phyloP scores from a whole-genome alignment of 495 filamentous ascomycete species.

The Daldinia concentrica region DNA sequence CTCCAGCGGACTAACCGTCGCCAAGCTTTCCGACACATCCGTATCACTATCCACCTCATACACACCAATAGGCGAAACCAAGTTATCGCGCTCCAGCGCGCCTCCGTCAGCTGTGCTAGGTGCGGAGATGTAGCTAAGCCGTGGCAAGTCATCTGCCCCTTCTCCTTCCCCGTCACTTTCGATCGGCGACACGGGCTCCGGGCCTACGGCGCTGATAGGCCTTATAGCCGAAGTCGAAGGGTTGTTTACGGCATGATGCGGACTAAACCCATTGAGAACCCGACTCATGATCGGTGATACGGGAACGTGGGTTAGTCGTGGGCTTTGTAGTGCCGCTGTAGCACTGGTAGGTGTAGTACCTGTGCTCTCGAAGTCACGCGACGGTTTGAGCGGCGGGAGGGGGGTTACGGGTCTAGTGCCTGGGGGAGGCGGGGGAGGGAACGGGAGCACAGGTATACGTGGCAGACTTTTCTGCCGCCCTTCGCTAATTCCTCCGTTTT shows the following conservation, averaged over 20 bases:
- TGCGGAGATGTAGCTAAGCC: constrained; percentile 33
- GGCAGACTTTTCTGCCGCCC: not conserved
- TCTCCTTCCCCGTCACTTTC: constrained; percentile 25
- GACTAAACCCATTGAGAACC: not conserved
- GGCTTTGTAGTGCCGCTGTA: constrained; percentile 25
- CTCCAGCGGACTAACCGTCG: constrained; percentile 34
- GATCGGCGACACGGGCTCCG: constrained; percentile 34
- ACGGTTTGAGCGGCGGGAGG: not conserved
- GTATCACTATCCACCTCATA: not conserved
- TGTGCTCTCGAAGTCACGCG: not conserved
- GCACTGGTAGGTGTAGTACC: constrained; percentile 13
- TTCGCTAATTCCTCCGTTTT: not conserved
- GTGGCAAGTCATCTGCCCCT: not conserved
- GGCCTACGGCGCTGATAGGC: not conserved
- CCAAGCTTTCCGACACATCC: constrained; percentile 1
- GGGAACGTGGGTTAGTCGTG: constrained; percentile 29
- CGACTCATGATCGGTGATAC: constrained; percentile 34
- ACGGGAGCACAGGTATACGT: not conserved
- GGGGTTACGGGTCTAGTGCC: constrained; percentile 12
- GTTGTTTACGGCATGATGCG: not conserved
- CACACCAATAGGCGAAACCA: constrained; percentile 37
- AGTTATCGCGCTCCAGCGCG: not conserved
- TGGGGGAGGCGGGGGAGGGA: constrained; percentile 15
- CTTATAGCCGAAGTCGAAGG: not conserved
- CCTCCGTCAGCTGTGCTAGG: constrained; percentile 6